Evolutionary conservation across 331 rosid genomes (phyloP).

Genomic region (Pyrus hybrid): DNA sequence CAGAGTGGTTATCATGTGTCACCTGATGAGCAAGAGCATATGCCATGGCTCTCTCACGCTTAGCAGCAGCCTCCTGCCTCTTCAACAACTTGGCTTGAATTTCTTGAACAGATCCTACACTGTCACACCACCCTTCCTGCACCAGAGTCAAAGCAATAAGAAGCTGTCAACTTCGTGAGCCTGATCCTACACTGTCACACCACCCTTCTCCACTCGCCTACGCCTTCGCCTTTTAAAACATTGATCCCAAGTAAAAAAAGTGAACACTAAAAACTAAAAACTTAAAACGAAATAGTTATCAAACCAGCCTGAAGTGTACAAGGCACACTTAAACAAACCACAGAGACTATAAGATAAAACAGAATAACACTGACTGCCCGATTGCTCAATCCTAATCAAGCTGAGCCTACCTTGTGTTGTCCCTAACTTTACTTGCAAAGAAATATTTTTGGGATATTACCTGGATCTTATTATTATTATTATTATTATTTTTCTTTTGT

Average conservation of each 20-base stretch:
- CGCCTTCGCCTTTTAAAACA: no score
- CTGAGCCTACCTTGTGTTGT: not conserved
- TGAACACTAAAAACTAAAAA: not conserved
- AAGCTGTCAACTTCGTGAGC: not conserved
- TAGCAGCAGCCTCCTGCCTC: constrained; percentile 98
- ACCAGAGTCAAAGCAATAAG: constrained; percentile 5
- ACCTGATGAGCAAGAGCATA: constrained; percentile 97
- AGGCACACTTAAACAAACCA: not conserved
- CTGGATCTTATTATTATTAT: not conserved
- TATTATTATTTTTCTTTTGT: not conserved
- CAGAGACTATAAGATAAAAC: not conserved
- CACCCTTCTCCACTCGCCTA: no score
- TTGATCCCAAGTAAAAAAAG: not conserved
- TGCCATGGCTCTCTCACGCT: constrained; percentile 99
- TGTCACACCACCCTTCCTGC: constrained; percentile 99
- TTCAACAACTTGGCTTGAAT: constrained; percentile 83
- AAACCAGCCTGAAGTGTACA: not conserved
- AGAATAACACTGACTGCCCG: not conserved
- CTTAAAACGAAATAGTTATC: not conserved
- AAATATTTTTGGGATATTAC: not conserved
- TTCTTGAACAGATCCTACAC: constrained; percentile 81
- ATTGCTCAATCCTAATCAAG: not conserved
- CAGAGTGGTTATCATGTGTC: constrained; percentile 12
- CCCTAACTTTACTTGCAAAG: not conserved
- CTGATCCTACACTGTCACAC: no score